Conservation (phyloP, 768 basidiomycete species). For the Lentinula lateritia region DNA sequence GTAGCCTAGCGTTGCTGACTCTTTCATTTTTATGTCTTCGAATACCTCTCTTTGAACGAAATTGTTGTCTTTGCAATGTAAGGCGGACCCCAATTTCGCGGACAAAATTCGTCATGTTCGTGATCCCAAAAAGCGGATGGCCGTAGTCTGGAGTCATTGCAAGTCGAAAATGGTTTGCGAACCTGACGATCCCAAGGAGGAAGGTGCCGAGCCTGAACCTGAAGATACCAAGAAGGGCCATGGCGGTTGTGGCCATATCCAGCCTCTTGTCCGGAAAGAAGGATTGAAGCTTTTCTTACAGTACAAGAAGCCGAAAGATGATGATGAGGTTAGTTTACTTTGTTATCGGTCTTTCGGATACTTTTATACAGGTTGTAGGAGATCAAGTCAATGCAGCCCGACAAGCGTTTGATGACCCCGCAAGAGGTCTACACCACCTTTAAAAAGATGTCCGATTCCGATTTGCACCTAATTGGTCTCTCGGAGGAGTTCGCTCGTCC, state of each 20-base stretch:
- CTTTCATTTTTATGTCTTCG: constrained; percentile 50
- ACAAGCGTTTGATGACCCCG: constrained; percentile 77
- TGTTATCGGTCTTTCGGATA: background rate
- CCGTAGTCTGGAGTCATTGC: constrained; percentile 79
- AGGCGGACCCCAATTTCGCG: constrained; percentile 82
- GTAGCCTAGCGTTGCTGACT: constrained; percentile 56
- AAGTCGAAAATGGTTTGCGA: constrained; percentile 88
- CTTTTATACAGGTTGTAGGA: constrained; percentile 42
- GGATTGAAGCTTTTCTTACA: constrained; percentile 92
- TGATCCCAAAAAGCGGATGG: constrained; percentile 84
- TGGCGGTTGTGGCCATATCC: constrained; percentile 93
- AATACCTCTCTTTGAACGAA: constrained; percentile 21
- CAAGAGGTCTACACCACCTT: constrained; percentile 91
- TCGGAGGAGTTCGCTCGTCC: constrained; percentile 95
- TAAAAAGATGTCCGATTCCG: constrained; percentile 89
- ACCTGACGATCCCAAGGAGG: constrained; percentile 83
- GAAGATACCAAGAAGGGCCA: constrained; percentile 86
- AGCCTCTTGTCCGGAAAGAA: constrained; percentile 90
- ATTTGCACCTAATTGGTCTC: constrained; percentile 84
- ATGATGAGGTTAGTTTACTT: constrained; percentile 73
- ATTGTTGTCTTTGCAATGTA: constrained; percentile 26
- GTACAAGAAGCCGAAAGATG: constrained; percentile 92
- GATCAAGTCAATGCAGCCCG: constrained; percentile 72
- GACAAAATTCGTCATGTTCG: constrained; percentile 84
- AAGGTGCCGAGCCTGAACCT: constrained; percentile 61